phyloP scores from a whole-genome alignment of 179 eudicot species.

The Gypsophila paniculata region DNA sequence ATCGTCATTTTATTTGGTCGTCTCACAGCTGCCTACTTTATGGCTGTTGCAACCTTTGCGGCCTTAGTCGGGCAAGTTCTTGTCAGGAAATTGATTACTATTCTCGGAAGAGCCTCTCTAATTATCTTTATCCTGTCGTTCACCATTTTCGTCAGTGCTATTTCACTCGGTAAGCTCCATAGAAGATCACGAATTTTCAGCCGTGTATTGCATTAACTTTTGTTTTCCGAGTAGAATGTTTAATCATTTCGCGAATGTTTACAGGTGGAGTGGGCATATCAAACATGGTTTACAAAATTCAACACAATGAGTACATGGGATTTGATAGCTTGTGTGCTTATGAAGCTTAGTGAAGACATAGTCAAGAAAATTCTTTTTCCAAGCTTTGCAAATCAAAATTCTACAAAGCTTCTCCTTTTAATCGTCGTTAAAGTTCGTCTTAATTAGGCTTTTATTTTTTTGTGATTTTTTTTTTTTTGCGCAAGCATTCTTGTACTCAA shows the following conservation, averaged over 20 bases:
- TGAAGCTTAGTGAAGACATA: slow-evolving; percentile 13
- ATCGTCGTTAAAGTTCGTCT: neutral
- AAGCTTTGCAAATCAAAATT: slow-evolving; percentile 17
- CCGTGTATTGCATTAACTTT: neutral
- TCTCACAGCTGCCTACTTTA: slow-evolving; percentile 51
- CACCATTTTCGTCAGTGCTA: slow-evolving; percentile 64
- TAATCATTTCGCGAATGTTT: neutral
- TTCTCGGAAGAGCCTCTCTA: slow-evolving; percentile 61
- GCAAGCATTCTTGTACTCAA: neutral
- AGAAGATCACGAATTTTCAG: neutral
- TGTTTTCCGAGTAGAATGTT: neutral
- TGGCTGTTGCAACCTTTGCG: slow-evolving; percentile 54
- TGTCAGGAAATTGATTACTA: slow-evolving; percentile 42
- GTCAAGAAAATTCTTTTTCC: neutral
- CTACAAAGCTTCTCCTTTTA: neutral
- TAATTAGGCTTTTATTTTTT: neutral
- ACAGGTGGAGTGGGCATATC: slow-evolving; percentile 47
- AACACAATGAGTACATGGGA: slow-evolving; percentile 45
- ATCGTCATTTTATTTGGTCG: neutral
- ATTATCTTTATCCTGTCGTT: slow-evolving; percentile 60
- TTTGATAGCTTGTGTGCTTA: slow-evolving; percentile 41
- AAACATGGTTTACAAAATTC: slow-evolving; percentile 33
- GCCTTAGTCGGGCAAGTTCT: slow-evolving; percentile 57
- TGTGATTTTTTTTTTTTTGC: neutral
- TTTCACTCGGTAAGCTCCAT: slow-evolving; percentile 60